Percentiles rank a stretch among this genome's conserved stretches.
Conservation (phyloP, 805 yeast species). For the Candida taoyuanica region DNA sequence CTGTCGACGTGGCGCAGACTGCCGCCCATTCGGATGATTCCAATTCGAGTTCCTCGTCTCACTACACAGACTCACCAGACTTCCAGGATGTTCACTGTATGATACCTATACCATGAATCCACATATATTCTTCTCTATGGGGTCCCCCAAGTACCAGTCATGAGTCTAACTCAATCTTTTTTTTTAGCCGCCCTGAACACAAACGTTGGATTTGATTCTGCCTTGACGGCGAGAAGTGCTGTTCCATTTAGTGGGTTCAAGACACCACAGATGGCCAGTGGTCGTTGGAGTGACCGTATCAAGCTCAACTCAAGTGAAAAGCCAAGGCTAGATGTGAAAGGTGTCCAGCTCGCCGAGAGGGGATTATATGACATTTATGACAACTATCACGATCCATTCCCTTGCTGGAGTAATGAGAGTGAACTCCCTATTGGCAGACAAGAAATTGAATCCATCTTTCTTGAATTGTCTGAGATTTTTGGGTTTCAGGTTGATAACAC, state of each 20-base stretch:
- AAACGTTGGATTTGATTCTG: constrained; percentile 23
- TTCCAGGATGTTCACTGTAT: constrained; percentile 21
- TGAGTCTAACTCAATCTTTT: no score
- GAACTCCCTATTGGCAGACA: constrained; percentile 45
- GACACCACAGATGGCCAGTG: constrained; percentile 84
- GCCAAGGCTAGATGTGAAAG: constrained; percentile 23
- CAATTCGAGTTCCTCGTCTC: constrained; percentile 19
- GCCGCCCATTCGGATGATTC: constrained; percentile 1
- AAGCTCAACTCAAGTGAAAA: constrained; percentile 29
- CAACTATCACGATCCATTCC: constrained; percentile 43
- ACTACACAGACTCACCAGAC: constrained; percentile 29
- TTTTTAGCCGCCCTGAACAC: constrained; percentile 13
- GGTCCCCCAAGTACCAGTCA: no score
- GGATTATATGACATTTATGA: constrained; percentile 41
- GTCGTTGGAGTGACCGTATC: constrained; percentile 45
- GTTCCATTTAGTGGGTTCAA: constrained; percentile 94
- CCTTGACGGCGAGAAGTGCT: constrained; percentile 31
- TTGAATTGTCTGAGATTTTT: constrained; percentile 48
- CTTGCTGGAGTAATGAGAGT: constrained; percentile 42
- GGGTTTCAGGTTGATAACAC: constrained; percentile 68
- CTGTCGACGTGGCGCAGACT: background rate
- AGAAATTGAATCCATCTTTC: constrained; percentile 54
- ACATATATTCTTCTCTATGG: no score
- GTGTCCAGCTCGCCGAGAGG: constrained; percentile 36
- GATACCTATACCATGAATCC: no score